These are phyloP conservation scores for Gardenia jasminoides DNA, from an alignment of 257 asterid species.

Conservation along the genomic window DNA sequence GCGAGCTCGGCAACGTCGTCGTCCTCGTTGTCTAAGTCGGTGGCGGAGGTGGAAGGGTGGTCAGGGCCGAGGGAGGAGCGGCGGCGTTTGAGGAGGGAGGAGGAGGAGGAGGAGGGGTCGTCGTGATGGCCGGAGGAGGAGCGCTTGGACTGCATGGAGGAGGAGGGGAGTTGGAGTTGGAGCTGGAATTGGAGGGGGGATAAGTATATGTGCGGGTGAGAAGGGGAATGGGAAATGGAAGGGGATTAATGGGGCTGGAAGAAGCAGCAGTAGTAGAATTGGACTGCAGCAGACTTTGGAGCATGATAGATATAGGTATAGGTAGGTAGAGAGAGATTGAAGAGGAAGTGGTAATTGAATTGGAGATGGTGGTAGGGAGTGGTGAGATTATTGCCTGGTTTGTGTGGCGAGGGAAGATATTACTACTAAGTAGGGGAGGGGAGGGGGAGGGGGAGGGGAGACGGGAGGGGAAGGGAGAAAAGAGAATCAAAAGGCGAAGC, in stretches of 20 bases:
- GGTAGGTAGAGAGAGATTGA: no score
- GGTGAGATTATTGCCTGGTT: no score
- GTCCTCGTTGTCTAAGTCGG: neutral
- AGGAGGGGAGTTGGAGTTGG: no score
- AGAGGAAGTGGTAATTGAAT: neutral
- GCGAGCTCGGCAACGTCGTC: conserved; percentile 16
- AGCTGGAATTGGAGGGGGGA: no score
- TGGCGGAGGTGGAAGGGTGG: conserved; percentile 8
- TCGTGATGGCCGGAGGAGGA: conserved; percentile 7
- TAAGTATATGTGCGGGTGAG: no score
- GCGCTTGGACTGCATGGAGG: conserved; percentile 29
- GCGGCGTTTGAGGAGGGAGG: conserved; percentile 17
- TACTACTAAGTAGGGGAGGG: no score
- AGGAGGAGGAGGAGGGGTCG: conserved; percentile 15
- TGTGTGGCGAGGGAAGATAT: no score
- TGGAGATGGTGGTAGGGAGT: no score
- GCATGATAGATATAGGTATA: conserved; percentile 11
- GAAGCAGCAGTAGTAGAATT: neutral
- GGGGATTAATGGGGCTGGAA: neutral
- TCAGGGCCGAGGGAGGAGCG: conserved; percentile 1
- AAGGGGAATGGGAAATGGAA: no score
- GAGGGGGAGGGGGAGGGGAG: neutral
- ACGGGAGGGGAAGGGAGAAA: neutral
- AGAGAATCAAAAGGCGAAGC: conserved; percentile 7
- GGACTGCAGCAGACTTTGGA: neutral